A percentile compares a stretch with the other conserved stretches of the same genome.
phyloP scores from a whole-genome alignment of 352 stramenopile species.

The Globisporangium middletonii region DNA sequence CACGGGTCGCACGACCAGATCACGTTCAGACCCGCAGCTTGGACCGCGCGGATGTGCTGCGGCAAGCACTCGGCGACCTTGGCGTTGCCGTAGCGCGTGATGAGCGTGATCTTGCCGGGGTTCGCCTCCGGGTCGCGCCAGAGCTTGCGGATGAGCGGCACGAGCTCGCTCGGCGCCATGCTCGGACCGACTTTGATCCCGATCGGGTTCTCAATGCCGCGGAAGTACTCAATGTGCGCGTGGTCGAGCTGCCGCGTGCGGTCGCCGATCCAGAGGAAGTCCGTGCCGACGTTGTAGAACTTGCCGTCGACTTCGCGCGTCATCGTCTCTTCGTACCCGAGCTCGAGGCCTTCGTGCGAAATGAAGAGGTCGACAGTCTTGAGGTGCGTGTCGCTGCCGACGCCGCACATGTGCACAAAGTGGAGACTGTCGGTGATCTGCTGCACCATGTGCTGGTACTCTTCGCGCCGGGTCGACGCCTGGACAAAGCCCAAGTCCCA shows the following conservation, averaged over 20 bases:
- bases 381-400: slow-evolving; percentile 89
- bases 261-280: slow-evolving; percentile 99
- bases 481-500: slow-evolving; percentile 99
- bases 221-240: slow-evolving; percentile 98
- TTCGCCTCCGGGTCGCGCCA: slow-evolving; percentile 91
- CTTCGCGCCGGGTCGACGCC: slow-evolving; percentile 88
- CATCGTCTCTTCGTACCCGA: slow-evolving; percentile 98
- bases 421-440: slow-evolving; percentile 97
- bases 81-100: slow-evolving; percentile 96
- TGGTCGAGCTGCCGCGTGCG: slow-evolving; percentile 96
- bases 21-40: slow-evolving; percentile 92
- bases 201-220: slow-evolving; percentile 97
- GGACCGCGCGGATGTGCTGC: slow-evolving; percentile 93
- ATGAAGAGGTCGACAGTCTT: slow-evolving; percentile 97
- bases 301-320: slow-evolving; percentile 92
- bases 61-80: slow-evolving; percentile 93
- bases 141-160: slow-evolving; percentile 93
- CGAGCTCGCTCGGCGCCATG: slow-evolving; percentile 92
- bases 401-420: slow-evolving; percentile 94
- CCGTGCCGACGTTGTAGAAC: slow-evolving; percentile 97
- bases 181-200: slow-evolving; percentile 98
- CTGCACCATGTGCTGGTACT: slow-evolving; percentile 94
- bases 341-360: slow-evolving; percentile 97
- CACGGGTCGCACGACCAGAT: slow-evolving; percentile 95
- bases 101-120: slow-evolving; percentile 96